Base-by-base conservation (phyloP, 2,329 filamentous ascomycete species). In the Epicoccum sorghinum region DNA sequence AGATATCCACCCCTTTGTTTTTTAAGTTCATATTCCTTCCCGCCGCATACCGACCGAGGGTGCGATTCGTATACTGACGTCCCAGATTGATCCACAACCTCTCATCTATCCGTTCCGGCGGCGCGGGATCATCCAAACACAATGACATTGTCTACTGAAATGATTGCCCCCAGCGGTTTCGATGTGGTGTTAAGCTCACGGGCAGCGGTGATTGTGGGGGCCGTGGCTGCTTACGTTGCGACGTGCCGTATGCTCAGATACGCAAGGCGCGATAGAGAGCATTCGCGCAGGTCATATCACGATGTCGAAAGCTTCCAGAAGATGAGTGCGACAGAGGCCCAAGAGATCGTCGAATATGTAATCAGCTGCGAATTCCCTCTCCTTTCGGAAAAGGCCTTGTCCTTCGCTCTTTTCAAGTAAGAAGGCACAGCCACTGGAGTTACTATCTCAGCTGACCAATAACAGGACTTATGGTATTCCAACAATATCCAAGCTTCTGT, bases 401-500 rank as follows among this genome's bases (percentile, higher is more conserved):
- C 84, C 50, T 86, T 87, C 66, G 83, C 84, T 1, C 74, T 87
- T 5, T 85, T 87, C 67, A 81, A 80, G 71, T 69, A 58, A 7
- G 57, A 47, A 5, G 22, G 9, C 6, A 18, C 3, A 33, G 2
- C 14, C 10, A 6, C 3, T 13, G 10, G 22, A 7, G 10, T 2
- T 18, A 13, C 9, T 7, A n/a, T 24, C 18, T 37, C n/a, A 4
- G 14, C 46, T 55, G 18, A 54, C 7, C 13, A 7, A 10, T 0
- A 5, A 12, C 24, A 72, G 67, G 40, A 75, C 73, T 2, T 75
- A 75, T 51, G 73, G 70, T 27, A 73, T 76, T 10, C 73, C 72
- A 7, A 62, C 65, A 3, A 75, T 75, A n/a, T 72, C 67, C 3
- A 70, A 65, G 33, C 58, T 75, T 1, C 66, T 75, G 3, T 67